Percentiles rank a stretch among this genome's conserved stretches.
phyloP scores from a whole-genome alignment of 2,329 filamentous ascomycete species.

The Colletotrichum agaves region DNA sequence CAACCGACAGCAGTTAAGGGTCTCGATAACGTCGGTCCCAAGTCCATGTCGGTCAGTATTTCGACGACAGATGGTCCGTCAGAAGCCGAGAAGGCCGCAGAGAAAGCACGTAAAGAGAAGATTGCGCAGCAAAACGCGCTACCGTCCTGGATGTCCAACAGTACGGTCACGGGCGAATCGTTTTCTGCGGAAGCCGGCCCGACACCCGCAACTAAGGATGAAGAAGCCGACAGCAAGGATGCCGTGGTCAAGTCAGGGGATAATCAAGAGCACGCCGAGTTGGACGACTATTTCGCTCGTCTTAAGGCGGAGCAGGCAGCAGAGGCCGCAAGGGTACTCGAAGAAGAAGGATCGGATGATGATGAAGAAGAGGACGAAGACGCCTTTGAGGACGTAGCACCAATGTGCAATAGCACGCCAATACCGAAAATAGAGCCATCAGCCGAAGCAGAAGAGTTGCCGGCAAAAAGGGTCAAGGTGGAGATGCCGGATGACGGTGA shows the following conservation, averaged over 20 bases:
- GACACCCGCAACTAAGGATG: slow-evolving; percentile 48
- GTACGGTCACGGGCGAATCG: slow-evolving; percentile 73
- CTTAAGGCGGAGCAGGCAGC: slow-evolving; percentile 70
- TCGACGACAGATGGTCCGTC: slow-evolving; percentile 73
- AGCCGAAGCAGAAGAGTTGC: slow-evolving; percentile 53
- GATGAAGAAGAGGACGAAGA: slow-evolving; percentile 52
- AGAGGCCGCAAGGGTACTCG: slow-evolving; percentile 49
- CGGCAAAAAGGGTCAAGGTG: slow-evolving; percentile 70
- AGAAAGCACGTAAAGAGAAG: slow-evolving; percentile 72
- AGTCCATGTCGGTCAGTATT: slow-evolving; percentile 76
- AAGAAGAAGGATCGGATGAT: slow-evolving; percentile 43
- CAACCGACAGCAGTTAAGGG: slow-evolving; percentile 77
- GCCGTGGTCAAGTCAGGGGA: slow-evolving; percentile 52
- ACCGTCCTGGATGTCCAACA: slow-evolving; percentile 77
- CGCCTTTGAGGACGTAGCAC: slow-evolving; percentile 62
- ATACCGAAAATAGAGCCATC: slow-evolving; percentile 49
- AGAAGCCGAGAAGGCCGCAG: slow-evolving; percentile 73
- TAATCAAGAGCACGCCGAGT: slow-evolving; percentile 64
- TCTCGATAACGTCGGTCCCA: slow-evolving; percentile 72
- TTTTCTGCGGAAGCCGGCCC: slow-evolving; percentile 57
- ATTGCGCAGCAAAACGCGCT: slow-evolving; percentile 75
- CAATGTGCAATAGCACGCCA: slow-evolving; percentile 43
- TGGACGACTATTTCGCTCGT: slow-evolving; percentile 75
- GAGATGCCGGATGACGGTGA: slow-evolving; percentile 63
- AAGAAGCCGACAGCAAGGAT: slow-evolving; percentile 61